Conservation (phyloP, 2,329 filamentous ascomycete species). For the Aureobasidium subglaciale region DNA sequence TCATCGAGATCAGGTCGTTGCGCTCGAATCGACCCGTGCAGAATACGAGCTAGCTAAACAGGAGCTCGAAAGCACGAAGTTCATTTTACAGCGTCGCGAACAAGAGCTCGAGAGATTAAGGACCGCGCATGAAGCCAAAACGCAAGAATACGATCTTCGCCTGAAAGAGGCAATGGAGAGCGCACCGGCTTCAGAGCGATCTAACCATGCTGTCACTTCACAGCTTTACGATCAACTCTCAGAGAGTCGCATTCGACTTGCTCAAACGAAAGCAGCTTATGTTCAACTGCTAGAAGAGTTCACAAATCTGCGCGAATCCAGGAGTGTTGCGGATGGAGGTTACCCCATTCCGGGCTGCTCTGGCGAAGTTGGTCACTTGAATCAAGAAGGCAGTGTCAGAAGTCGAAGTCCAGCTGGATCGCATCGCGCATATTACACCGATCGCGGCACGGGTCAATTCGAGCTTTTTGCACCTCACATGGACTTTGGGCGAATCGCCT, state of each 20-base stretch:
- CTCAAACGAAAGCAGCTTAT: slow-evolving; percentile 46
- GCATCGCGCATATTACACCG: not conserved
- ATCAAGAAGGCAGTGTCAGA: slow-evolving; percentile 2
- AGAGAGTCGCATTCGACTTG: slow-evolving; percentile 40
- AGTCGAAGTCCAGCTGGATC: not conserved
- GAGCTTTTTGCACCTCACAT: slow-evolving; percentile 19
- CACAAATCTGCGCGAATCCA: slow-evolving; percentile 35
- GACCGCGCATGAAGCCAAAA: slow-evolving; percentile 42
- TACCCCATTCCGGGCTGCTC: not conserved
- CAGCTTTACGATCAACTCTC: slow-evolving; percentile 20
- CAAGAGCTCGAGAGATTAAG: slow-evolving; percentile 42
- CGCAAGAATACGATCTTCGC: slow-evolving; percentile 39
- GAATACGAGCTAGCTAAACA: slow-evolving; percentile 52
- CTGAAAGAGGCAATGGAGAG: not conserved
- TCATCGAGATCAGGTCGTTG: slow-evolving; percentile 57
- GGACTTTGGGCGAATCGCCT: not conserved
- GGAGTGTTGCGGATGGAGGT: slow-evolving; percentile 15
- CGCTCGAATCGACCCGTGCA: slow-evolving; percentile 49
- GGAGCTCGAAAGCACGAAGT: slow-evolving; percentile 53
- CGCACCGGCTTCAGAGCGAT: not conserved
- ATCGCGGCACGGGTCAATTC: slow-evolving; percentile 10
- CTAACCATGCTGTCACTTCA: not conserved
- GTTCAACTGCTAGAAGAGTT: slow-evolving; percentile 44
- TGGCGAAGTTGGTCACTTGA: not conserved
- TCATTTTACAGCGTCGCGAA: slow-evolving; percentile 43